Percentiles rank a stretch among this genome's conserved stretches.
These are phyloP conservation scores for Suillus weaverae DNA, from an alignment of 768 basidiomycete species.

Conservation along the genomic window DNA sequence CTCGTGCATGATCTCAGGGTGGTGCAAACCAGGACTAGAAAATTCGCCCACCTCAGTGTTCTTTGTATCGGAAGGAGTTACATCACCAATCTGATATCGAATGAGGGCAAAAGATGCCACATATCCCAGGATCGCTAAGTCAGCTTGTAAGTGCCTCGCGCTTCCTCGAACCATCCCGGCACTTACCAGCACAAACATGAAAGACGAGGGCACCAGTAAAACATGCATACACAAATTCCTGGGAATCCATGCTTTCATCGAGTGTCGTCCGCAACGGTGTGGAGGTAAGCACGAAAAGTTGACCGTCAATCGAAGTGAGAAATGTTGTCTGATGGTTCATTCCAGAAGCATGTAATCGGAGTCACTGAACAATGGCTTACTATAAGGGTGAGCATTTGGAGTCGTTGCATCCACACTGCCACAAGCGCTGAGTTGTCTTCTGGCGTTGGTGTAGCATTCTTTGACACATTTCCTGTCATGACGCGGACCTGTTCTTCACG, in stretches of 20 bases:
- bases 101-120: slow-evolving; percentile 29
- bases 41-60: background rate
- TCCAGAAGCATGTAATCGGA: background rate
- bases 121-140: slow-evolving; percentile 28
- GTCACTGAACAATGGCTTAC: slow-evolving; percentile 10
- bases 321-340: slow-evolving; percentile 27
- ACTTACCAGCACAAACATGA: slow-evolving; percentile 31
- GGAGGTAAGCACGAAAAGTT: slow-evolving; percentile 26
- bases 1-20: background rate
- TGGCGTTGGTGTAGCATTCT: background rate
- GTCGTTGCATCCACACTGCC: slow-evolving; percentile 24
- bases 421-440: slow-evolving; percentile 20
- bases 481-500: background rate
- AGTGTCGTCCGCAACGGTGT: slow-evolving; percentile 21
- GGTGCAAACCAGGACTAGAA: background rate
- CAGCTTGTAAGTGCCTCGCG: background rate
- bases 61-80: background rate
- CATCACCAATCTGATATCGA: slow-evolving; percentile 27
- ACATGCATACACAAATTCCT: slow-evolving; percentile 29
- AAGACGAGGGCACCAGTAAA: slow-evolving; percentile 32
- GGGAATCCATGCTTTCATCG: slow-evolving; percentile 8
- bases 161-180: background rate
- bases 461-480: background rate
- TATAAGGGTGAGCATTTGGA: slow-evolving; percentile 30
- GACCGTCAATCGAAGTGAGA: slow-evolving; percentile 28